These are phyloP conservation scores for Hypseocharis bilobata DNA, from an alignment of 441 rosid species.

Conservation along the genomic window DNA sequence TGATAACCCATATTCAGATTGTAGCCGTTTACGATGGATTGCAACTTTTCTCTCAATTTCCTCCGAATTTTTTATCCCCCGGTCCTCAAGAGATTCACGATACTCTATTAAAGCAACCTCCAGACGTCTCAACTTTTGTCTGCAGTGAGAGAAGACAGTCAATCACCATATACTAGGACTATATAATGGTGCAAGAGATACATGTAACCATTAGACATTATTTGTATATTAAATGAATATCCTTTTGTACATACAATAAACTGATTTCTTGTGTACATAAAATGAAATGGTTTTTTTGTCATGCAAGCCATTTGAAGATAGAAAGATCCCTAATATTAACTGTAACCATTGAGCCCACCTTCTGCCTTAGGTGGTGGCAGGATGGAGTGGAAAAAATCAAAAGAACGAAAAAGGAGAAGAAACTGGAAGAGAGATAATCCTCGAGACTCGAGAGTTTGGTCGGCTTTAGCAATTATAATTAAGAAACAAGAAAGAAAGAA, in stretches of 20 bases:
- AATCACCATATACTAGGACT: constrained; percentile 9
- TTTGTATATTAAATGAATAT: neutral
- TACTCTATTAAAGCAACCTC: constrained; percentile 94
- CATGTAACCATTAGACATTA: neutral
- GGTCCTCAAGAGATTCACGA: constrained; percentile 90
- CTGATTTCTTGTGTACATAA: neutral
- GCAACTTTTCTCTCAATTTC: constrained; percentile 89
- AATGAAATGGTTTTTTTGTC: neutral
- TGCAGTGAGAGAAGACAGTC: constrained; percentile 32
- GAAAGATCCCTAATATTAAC: neutral
- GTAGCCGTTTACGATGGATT: constrained; percentile 60
- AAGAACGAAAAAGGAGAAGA: no score
- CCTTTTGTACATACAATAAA: neutral
- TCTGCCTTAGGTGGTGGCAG: no score
- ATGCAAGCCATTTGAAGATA: neutral
- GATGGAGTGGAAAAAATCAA: no score
- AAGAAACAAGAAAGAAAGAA: neutral
- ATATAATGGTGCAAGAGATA: neutral
- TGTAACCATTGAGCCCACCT: no score
- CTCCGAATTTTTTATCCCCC: constrained; percentile 64
- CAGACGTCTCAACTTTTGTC: constrained; percentile 78
- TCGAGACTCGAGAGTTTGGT: no score
- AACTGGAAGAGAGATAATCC: no score
- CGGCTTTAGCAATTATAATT: no score
- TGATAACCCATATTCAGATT: constrained; percentile 58